phyloP scores from a whole-genome alignment of 208 protist species.

The Tetramitus jugosus region DNA sequence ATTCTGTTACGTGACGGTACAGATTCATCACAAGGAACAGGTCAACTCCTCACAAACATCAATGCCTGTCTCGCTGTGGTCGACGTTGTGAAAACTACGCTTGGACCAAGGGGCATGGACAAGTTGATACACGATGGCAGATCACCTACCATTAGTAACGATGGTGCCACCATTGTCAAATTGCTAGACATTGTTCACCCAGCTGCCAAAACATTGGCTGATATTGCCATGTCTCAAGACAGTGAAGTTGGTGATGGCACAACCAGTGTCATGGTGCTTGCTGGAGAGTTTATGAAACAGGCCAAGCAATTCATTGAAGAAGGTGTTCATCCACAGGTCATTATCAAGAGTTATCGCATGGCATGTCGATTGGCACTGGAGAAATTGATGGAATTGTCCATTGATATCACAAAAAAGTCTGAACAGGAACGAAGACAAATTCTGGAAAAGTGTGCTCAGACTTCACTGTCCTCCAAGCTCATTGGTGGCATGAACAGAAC shows the following conservation, averaged over 20 bases:
- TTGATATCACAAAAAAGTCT: slow-evolving; percentile 60
- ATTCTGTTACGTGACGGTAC: slow-evolving; percentile 99
- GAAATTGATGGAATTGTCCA: slow-evolving; percentile 77
- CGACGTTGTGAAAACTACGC: slow-evolving; percentile 86
- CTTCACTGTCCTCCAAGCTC: slow-evolving; percentile 98
- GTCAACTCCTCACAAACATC: slow-evolving; percentile 99
- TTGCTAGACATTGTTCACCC: slow-evolving; percentile 99
- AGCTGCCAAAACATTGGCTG: slow-evolving; percentile 95
- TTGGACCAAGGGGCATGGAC: slow-evolving; percentile 99
- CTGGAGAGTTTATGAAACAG: slow-evolving; percentile 94
- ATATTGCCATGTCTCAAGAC: slow-evolving; percentile 97
- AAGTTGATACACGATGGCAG: slow-evolving; percentile 93
- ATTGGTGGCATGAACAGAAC: slow-evolving; percentile 83
- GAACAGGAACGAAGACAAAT: slow-evolving; percentile 39
- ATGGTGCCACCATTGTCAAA: slow-evolving; percentile 99
- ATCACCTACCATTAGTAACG: slow-evolving; percentile 97
- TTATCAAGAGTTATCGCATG: slow-evolving; percentile 87
- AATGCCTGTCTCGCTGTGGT: slow-evolving; percentile 94
- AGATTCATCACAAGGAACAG: slow-evolving; percentile 98
- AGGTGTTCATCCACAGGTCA: slow-evolving; percentile 96
- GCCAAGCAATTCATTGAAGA: slow-evolving; percentile 98
- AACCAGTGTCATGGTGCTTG: slow-evolving; percentile 98
- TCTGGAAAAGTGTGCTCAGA: slow-evolving; percentile 89
- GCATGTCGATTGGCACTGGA: slow-evolving; percentile 49
- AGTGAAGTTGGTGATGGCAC: slow-evolving; percentile 99